Percentiles rank a stretch among this genome's conserved stretches.
phyloP scores from a whole-genome alignment of 2,329 filamentous ascomycete species.

The Penicillium nordicum region DNA sequence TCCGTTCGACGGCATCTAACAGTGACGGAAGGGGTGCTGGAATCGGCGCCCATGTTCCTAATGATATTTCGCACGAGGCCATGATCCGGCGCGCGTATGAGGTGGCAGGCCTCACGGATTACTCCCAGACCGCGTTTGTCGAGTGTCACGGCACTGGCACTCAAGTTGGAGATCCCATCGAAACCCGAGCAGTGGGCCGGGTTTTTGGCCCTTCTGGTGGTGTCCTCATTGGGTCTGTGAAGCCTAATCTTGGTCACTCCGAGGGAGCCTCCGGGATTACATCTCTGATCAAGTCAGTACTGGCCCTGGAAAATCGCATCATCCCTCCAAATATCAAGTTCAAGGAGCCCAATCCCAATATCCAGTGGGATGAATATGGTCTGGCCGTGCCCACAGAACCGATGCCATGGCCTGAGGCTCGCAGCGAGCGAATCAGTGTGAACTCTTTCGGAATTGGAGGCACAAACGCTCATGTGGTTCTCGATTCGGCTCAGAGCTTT shows the following conservation, averaged over 20 bases:
- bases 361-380: background rate
- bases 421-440: constrained; percentile 7
- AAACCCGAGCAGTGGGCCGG: constrained; percentile 21
- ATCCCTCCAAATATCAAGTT: constrained; percentile 45
- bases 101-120: constrained; percentile 3
- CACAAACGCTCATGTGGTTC: constrained; percentile 18
- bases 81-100: constrained; percentile 3
- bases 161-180: constrained; percentile 28
- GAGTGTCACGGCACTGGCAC: constrained; percentile 22
- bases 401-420: constrained; percentile 7
- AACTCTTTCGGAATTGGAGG: constrained; percentile 23
- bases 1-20: background rate
- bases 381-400: constrained; percentile 5
- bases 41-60: background rate
- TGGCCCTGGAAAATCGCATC: constrained; percentile 36
- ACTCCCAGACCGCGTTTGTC: constrained; percentile 14
- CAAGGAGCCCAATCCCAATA: constrained; percentile 3
- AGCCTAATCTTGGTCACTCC: constrained; percentile 38
- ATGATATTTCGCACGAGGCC: background rate
- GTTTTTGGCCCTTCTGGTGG: constrained; percentile 17
- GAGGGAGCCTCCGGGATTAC: constrained; percentile 55
- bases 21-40: background rate
- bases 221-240: constrained; percentile 11
- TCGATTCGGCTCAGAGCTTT: constrained; percentile 11
- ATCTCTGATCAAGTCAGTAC: constrained; percentile 16